Conservation (phyloP, 2,329 filamentous ascomycete species). For the Paradendryphiella salina region DNA sequence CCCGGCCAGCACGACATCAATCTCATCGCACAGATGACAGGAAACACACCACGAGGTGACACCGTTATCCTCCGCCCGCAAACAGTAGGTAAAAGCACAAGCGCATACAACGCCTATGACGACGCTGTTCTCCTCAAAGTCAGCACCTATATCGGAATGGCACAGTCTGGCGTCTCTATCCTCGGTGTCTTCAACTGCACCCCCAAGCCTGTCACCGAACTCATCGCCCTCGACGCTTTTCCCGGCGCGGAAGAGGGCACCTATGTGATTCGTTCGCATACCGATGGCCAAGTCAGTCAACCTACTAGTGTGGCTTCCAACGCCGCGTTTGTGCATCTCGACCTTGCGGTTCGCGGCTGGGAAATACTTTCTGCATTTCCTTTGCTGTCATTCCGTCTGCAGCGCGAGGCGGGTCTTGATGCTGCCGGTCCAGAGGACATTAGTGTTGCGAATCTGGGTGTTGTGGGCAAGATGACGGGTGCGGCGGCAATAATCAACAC, state of each 20-base stretch:
- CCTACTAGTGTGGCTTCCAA: conserved; percentile 54
- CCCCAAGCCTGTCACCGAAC: conserved; percentile 63
- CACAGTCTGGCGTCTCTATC: conserved; percentile 71
- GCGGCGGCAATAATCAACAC: conserved; percentile 72
- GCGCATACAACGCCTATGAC: conserved; percentile 75
- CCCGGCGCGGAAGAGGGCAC: conserved; percentile 64
- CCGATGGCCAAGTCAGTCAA: conserved; percentile 63
- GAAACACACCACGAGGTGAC: conserved; percentile 68
- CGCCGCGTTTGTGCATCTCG: conserved; percentile 61
- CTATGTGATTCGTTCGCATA: conserved; percentile 77
- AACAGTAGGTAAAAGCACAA: conserved; percentile 70
- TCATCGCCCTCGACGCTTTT: conserved; percentile 72
- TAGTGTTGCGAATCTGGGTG: conserved; percentile 70
- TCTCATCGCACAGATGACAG: conserved; percentile 81
- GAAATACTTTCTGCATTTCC: conserved; percentile 81
- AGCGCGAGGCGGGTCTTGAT: conserved; percentile 45
- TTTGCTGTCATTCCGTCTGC: conserved; percentile 58
- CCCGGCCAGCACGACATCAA: conserved; percentile 78
- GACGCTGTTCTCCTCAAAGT: conserved; percentile 75
- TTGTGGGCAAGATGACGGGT: conserved; percentile 88
- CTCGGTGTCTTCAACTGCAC: conserved; percentile 85
- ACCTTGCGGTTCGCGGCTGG: conserved; percentile 68
- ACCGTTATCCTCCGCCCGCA: conserved; percentile 82
- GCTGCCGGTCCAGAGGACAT: conserved; percentile 45
- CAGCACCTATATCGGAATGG: conserved; percentile 72